Conservation (phyloP, 176 grass and related monocot genomes). For the Cocos nucifera region DNA sequence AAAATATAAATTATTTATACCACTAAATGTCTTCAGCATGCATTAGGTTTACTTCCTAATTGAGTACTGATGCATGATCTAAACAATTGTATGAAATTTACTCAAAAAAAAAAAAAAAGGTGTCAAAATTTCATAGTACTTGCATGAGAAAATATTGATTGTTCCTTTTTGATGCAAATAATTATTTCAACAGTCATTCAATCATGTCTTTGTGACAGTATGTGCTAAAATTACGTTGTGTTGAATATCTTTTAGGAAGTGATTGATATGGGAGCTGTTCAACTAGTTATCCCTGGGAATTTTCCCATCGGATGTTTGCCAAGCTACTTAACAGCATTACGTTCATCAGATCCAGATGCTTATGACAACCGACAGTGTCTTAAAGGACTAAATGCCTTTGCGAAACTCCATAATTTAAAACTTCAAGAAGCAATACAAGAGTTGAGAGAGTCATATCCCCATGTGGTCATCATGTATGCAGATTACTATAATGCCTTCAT, state of each 20-base stretch:
- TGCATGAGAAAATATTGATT: too few species aligned
- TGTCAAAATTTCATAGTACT: too few species aligned
- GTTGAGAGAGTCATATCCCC: constrained; percentile 35
- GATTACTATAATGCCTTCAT: constrained; percentile 76
- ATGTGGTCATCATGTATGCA: constrained; percentile 49
- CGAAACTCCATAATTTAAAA: constrained; percentile 53
- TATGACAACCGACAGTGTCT: constrained; percentile 55
- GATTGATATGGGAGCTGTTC: constrained; percentile 48
- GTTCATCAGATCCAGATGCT: neutral
- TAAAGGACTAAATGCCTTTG: constrained; percentile 58
- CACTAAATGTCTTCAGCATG: too few species aligned
- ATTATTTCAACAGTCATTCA: too few species aligned
- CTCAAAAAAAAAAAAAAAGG: too few species aligned
- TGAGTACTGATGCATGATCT: too few species aligned
- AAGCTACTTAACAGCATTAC: constrained; percentile 72
- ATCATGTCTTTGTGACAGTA: too few species aligned
- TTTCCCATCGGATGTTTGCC: constrained; percentile 80
- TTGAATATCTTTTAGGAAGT: constrained; percentile 29
- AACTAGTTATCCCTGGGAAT: constrained; percentile 68
- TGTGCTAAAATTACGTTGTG: too few species aligned
- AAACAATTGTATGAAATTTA: too few species aligned
- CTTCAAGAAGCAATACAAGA: constrained; percentile 37
- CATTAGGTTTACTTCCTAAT: too few species aligned
- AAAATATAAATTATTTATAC: too few species aligned
- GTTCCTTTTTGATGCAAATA: too few species aligned